Evolutionary conservation across 805 yeast species (phyloP), one percentile per base, ranked within the genome.

Genomic region (Brettanomyces sp.): DNA sequence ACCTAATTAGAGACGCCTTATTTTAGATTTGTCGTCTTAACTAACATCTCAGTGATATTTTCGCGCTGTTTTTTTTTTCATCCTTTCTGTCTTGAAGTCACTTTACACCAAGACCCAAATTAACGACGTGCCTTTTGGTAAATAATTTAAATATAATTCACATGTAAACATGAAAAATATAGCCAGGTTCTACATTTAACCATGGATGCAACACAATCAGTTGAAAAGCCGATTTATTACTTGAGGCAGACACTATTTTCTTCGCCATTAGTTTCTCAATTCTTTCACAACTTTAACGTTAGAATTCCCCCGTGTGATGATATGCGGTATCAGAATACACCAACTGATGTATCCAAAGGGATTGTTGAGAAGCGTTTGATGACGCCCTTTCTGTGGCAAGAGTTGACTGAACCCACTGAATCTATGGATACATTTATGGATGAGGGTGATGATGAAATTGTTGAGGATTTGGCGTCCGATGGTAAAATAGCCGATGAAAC

Each of bases 161-260:
- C 14, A 35, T 18, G 22, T 35, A 3, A n/a, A 8, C 22, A 35
- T 35, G 13, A 6, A 12, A n/a, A 8, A 35, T n/a, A 8, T 8
- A n/a, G 13, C 22, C n/a, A 18, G 18, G 2, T 18, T 18, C 18
- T n/a, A 7, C 13, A 35, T 35, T 35, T 35, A 35, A 35, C 13
- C 7, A 35, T 35, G 36, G 45, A 24, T 40, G 45, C 25, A 44
- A 28, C 32, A 9, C 7, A 3, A 28, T 9, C 32, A 7, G 32
- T 3, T 7, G 9, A 28, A 28, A 9, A 28, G 32, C 11, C 32
- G 11, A 44, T 39, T 7, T 50, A 51, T 41, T 58, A 51, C 34
- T 39, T 55, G 18, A 57, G 57, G 41, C 58, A 52, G 44, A 60
- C 63, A 4, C 35, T 60, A 8, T 45, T 55, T 21, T 53, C 58